Evolutionary conservation across 2,329 filamentous ascomycete genomes (phyloP), one percentile per base, ranked within the genome.

Genomic region (Aspergillus ustus): DNA sequence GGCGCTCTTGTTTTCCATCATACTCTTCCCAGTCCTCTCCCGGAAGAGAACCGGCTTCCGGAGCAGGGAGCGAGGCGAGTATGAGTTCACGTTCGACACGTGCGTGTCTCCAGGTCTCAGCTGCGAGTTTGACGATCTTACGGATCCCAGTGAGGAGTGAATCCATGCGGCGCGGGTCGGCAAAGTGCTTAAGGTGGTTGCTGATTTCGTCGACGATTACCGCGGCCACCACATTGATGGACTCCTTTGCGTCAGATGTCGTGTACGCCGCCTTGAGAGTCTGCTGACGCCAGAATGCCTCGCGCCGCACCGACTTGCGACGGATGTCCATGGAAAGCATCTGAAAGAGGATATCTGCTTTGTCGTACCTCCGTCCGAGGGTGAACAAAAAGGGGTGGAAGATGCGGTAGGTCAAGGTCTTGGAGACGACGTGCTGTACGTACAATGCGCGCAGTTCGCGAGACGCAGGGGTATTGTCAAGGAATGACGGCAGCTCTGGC

Each of bases 321-420:
- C 84, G 81, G 55, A 87, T 84, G 56, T 85, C 82, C 67, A 81
- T 80, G 31, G 84, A 85, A 63, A 86, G 79, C 63, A 82, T 81
- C 60, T 81, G 77, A 71, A 87, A 84, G 63, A 84, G 78, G 2
- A 80, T 82, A 63, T 86, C 83, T n/a, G 82, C 82, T 66, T 84
- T 84, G 69, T 85, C 83, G 67, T 83, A 83, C 37, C 82, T 75
- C 50, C 81, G 80, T 37, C 83, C 82, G 2, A 85, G 74, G 28
- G 82, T 84, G 73, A 87, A 87, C 25, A 87, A 67, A 75, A 86
- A 87, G 1, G 84, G 84, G 28, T 83, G 81, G 73, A 86, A 86
- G 40, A 86, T 82, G 43, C 83, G 79, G 67, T 82, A 82, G 7
- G 82, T 85, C 55, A 87, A 74, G n/a, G 84, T 81, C 59, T 82